These are phyloP conservation scores for Kazachstania kunashirensis DNA, from an alignment of 805 yeast species.

Conservation along the genomic window DNA sequence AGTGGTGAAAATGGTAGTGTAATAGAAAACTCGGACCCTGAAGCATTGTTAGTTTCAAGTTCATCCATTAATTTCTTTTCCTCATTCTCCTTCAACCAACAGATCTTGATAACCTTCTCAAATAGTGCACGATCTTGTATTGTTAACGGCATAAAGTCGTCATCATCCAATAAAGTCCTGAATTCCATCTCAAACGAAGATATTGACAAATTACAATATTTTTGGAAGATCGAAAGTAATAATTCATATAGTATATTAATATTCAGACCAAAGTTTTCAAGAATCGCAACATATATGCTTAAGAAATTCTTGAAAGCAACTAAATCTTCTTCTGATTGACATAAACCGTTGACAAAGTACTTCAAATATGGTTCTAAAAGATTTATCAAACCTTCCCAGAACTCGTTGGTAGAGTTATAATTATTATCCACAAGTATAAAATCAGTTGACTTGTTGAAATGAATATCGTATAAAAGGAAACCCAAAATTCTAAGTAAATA, in stretches of 20 bases:
- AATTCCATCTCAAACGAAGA: slow-evolving; percentile 53
- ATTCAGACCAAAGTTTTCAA: slow-evolving; percentile 62
- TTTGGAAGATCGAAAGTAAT: slow-evolving; percentile 47
- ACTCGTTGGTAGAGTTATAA: slow-evolving; percentile 45
- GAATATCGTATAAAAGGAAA: slow-evolving; percentile 66
- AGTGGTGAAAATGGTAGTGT: slow-evolving; percentile 81
- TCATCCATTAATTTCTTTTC: slow-evolving; percentile 13
- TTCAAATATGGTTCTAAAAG: slow-evolving; percentile 52
- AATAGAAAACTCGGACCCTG: slow-evolving; percentile 38
- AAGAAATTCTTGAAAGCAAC: slow-evolving; percentile 49
- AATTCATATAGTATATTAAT: slow-evolving; percentile 53
- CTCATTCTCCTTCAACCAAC: slow-evolving; percentile 59
- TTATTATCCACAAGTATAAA: slow-evolving; percentile 53
- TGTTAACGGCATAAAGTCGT: slow-evolving; percentile 81
- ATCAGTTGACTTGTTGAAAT: slow-evolving; percentile 53
- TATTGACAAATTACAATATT: slow-evolving; percentile 48
- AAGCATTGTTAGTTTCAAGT: background rate
- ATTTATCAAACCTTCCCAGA: slow-evolving; percentile 62
- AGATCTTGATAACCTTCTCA: slow-evolving; percentile 49
- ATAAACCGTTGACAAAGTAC: slow-evolving; percentile 36
- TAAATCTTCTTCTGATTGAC: slow-evolving; percentile 37
- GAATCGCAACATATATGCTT: slow-evolving; percentile 63
- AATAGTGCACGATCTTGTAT: slow-evolving; percentile 52
- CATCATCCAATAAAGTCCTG: slow-evolving; percentile 53
- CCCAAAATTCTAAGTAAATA: slow-evolving; percentile 60